Base-by-base conservation (phyloP, 495 filamentous ascomycete genomes). In the Talaromyces trachyspermus region DNA sequence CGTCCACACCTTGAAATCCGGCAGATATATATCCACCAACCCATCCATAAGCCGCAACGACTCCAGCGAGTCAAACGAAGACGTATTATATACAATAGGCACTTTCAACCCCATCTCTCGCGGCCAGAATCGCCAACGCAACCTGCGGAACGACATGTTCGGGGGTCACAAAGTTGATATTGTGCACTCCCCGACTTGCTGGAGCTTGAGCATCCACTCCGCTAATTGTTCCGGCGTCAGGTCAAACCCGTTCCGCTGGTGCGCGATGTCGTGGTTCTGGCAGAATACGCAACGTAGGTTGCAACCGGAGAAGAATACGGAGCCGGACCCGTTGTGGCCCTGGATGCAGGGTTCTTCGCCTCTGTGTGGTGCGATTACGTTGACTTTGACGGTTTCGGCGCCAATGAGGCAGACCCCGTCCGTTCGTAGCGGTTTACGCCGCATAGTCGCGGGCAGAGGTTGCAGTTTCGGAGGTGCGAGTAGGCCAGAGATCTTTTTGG, bases 71-170 rank as follows among this genome's bases (percentile, higher is more conserved):
- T 89, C 86, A 52, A 83, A 89, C 4, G 78, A 78, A 0, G 82
- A 85, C 0, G 85, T 88, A 51, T 89, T 90, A 67, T 90, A 88
- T 26, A 90, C 68, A 48, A 89, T 80, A 3, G 86, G 86, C 14
- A 89, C 44, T 2, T 60, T 66, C 15, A 89, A 66, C 1, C 85
- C 85, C 33, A 81, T 66, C 6, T 85, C 79, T 10, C 72, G 61
- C 0, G 85, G 81, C 70, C 12, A 90, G 62, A 53, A 89, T 86
- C 3, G 75, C 77, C 7, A 88, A 64, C 4, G 75, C 84, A 6
- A 88, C 84, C 52, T 89, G 84, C 1, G 86, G 85, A 1, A 88
- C 85, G 22, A 89, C 83, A 56, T 87, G 84, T 59, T 88, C 84
- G 0, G 83, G 83, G 2, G 83, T 87, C 36, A 87, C 74, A 6